Evolutionary conservation across 1,284 basidiomycete genomes (phyloP), one percentile per base, ranked within the genome.

Genomic region (Papiliotrema laurentii): DNA sequence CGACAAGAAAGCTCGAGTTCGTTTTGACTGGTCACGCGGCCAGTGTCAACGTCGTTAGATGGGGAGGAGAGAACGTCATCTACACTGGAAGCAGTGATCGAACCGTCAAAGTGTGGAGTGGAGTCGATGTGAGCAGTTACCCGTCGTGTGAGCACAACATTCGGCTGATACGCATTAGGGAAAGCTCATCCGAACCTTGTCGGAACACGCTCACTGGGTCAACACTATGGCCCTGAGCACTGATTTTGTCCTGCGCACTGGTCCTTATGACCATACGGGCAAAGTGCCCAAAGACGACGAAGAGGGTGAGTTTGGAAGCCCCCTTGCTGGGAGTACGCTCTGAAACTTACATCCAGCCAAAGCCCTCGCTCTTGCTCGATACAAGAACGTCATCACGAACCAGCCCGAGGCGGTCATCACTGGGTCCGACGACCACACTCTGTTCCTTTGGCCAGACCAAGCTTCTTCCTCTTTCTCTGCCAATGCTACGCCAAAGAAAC

Each of bases 161-260:
- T 13, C 33, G 14, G 33, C 49, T 45, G n/a, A 50, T 35, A 18
- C 11, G 14, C 5, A n/a, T n/a, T 54, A 78, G 61, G 80, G 80
- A n/a, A 80, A 79, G 61, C 68, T 81, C 30, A 77, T 79, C 31
- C 72, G 80, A 31, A 85, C 84, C 1, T 77, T 98, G 25, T 90
- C 87, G 71, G 92, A 97, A 57, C 96, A 98, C 63, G 93, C 93
- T 0, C 96, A 98, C 68, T 97, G 93, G 94, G 94, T 98, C 19
- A 98, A 93, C 39, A 97, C 93, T 0, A 82, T 98, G 41, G 86
- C 94, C 2, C 80, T 98, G 48, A 94, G 91, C 64, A 96, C 93
- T 14, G 94, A 98, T 70, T 97, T 93, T 68, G 83, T 94, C 14
- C 79, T 97, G 9, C 84, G 93, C 3, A 97, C 94, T 0, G 94